A percentile compares a stretch with the other conserved stretches of the same genome.
Conservation (phyloP, 2,329 filamentous ascomycete species). For the Chrysosporium queenslandicum region DNA sequence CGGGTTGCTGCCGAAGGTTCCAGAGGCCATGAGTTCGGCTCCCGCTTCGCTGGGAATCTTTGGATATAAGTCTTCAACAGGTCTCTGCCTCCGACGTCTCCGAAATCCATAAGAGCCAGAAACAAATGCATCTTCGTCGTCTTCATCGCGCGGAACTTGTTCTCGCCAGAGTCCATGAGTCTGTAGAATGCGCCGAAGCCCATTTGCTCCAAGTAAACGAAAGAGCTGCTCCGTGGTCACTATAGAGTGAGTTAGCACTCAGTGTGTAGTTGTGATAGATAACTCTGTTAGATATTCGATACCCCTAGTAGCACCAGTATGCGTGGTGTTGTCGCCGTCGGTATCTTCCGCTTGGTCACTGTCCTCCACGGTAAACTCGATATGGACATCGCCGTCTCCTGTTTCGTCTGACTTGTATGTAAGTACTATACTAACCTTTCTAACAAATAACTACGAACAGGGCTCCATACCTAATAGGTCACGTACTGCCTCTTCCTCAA, state of each 20-base stretch:
- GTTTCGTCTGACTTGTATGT: conserved; percentile 13
- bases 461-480: conserved; percentile 16
- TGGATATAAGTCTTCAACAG: conserved; percentile 53
- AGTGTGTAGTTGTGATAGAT: background rate
- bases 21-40: conserved; percentile 66
- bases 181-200: conserved; percentile 44
- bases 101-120: conserved; percentile 25
- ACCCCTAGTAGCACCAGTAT: conserved; percentile 21
- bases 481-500: conserved; percentile 27
- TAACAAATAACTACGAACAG: background rate
- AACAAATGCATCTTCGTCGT: conserved; percentile 22
- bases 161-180: conserved; percentile 26
- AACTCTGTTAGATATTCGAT: conserved; percentile 1
- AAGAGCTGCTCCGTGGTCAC: conserved; percentile 40
- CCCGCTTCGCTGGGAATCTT: conserved; percentile 74
- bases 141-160: conserved; percentile 11
- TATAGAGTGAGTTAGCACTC: conserved; percentile 14
- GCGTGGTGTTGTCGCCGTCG: conserved; percentile 13
- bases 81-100: conserved; percentile 39
- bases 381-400: conserved; percentile 22
- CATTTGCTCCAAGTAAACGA: conserved; percentile 45
- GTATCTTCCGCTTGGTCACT: conserved; percentile 17
- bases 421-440: background rate
- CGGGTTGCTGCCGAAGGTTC: conserved; percentile 65
- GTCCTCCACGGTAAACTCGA: conserved; percentile 25